These are phyloP conservation scores for Eucalyptus lansdowneana DNA, from an alignment of 345 rosid genomes.

Conservation along the genomic window DNA sequence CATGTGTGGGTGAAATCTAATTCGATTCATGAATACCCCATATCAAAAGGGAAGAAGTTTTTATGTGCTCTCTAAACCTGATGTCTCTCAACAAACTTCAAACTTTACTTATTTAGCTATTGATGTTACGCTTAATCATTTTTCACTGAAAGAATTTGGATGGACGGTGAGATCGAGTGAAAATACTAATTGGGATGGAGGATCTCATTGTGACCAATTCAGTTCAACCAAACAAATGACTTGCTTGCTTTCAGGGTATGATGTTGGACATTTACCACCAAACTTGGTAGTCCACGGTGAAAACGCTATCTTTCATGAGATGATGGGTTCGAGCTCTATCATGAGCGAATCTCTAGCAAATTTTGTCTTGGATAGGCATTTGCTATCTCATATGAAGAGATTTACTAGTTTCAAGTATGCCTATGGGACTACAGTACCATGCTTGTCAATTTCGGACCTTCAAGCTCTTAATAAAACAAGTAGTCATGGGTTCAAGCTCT, in stretches of 20 bases:
- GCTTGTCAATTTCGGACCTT: background rate
- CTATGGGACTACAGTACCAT: background rate
- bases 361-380: background rate
- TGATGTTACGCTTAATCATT: background rate
- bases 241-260: background rate
- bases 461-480: background rate
- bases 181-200: background rate
- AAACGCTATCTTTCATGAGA: background rate
- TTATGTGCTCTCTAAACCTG: background rate
- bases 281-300: background rate
- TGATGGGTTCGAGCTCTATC: rapidly evolving
- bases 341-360: rapidly evolving
- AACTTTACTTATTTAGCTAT: background rate
- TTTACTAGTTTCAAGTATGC: background rate
- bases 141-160: background rate
- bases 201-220: background rate
- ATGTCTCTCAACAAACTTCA: too few relatives aligned
- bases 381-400: background rate
- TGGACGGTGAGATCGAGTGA: background rate
- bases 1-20: background rate
- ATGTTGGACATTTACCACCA: background rate
- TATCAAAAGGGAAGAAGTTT: background rate
- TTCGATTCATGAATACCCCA: background rate
- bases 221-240: background rate
- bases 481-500: too few relatives aligned